These are phyloP conservation scores for Ceratobasidium sp. DNA, from an alignment of 1,284 basidiomycete genomes.

Conservation along the genomic window DNA sequence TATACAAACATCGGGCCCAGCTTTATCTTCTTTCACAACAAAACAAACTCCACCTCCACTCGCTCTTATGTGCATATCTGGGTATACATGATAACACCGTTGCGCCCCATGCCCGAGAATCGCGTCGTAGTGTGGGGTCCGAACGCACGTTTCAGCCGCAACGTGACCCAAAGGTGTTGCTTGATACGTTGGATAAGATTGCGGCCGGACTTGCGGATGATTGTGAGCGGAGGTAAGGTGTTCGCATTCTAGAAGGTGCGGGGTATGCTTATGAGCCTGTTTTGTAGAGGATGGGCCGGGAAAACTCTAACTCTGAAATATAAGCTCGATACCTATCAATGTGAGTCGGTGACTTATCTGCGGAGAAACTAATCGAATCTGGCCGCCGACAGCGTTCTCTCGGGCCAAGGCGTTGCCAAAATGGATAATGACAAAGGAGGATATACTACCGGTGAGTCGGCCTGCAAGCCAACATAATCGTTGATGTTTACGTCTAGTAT, in stretches of 20 bases:
- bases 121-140: slow-evolving; percentile 87
- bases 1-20: slow-evolving; percentile 72
- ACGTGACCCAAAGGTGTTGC: slow-evolving; percentile 18
- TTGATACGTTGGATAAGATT: slow-evolving; percentile 34
- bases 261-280: neutral
- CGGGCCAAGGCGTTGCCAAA: slow-evolving; percentile 78
- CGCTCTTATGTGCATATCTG: slow-evolving; percentile 77
- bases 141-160: slow-evolving; percentile 54
- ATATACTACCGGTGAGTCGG: slow-evolving; percentile 70
- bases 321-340: slow-evolving; percentile 80
- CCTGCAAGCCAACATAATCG: neutral
- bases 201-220: slow-evolving; percentile 35
- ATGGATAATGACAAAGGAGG: slow-evolving; percentile 78
- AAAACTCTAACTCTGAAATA: slow-evolving; percentile 81
- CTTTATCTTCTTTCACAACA: slow-evolving; percentile 72
- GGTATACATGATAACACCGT: slow-evolving; percentile 87
- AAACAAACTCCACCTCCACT: slow-evolving; percentile 78
- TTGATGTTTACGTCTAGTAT: slow-evolving; percentile 33
- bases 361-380: slow-evolving; percentile 16
- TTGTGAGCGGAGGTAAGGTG: slow-evolving; percentile 34
- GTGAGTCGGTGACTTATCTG: slow-evolving; percentile 49
- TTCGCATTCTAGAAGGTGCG: neutral
- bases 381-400: slow-evolving; percentile 67
- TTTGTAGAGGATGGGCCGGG: slow-evolving; percentile 68
- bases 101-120: slow-evolving; percentile 73